phyloP scores from a whole-genome alignment of 2,329 filamentous ascomycete genomes.

The Lasiodiplodia hormozganensis region DNA sequence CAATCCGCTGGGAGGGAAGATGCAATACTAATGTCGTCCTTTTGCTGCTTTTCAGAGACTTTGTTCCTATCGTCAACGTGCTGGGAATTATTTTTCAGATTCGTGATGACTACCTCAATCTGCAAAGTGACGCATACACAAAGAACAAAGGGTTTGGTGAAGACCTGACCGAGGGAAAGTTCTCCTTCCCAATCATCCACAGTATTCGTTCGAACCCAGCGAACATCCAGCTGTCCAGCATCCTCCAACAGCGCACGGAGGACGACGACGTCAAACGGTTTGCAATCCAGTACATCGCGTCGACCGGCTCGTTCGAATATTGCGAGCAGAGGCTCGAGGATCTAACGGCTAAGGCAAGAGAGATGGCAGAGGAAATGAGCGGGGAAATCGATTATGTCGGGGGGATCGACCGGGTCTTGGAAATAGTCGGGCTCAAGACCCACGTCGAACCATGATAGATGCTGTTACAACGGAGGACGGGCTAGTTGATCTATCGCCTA shows the following conservation, averaged over 20 bases:
- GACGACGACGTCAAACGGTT: conserved; percentile 91
- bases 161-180: conserved; percentile 96
- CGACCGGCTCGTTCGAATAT: not conserved
- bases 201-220: conserved; percentile 78
- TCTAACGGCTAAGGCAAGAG: not conserved
- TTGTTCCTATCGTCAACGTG: conserved; percentile 84
- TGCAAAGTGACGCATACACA: conserved; percentile 54
- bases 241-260: conserved; percentile 85
- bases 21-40: conserved; percentile 23
- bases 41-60: conserved; percentile 62
- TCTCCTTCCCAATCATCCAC: conserved; percentile 95
- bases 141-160: conserved; percentile 91
- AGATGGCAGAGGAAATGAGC: not conserved
- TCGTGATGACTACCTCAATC: conserved; percentile 91
- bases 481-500: no score
- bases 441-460: not conserved
- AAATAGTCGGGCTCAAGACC: not conserved
- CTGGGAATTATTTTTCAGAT: conserved; percentile 90
- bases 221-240: conserved; percentile 85
- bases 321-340: not conserved
- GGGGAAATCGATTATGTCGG: not conserved
- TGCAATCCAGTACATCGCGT: conserved; percentile 88
- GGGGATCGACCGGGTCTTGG: not conserved
- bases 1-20: conserved; percentile 61
- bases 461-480: not conserved